Evolutionary conservation across 441 rosid genomes (phyloP).

Genomic region (Mallotus repandus): DNA sequence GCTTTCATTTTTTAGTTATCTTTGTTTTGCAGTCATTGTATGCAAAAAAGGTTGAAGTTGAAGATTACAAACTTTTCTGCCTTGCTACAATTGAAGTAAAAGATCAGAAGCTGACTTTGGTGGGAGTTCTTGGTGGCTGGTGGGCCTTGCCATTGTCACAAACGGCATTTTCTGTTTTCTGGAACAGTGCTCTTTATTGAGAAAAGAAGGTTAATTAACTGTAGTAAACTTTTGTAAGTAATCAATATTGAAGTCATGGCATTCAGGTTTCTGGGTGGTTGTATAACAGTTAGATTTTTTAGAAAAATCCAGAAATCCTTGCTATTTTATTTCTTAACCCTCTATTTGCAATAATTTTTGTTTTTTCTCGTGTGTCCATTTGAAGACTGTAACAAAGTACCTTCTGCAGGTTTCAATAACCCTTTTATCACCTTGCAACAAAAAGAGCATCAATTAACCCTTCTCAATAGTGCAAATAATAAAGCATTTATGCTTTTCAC

Average conservation of each 20-base stretch:
- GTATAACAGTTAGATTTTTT: too few relatives aligned
- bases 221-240: background rate
- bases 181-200: slow-evolving; percentile 21
- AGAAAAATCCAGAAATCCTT: too few relatives aligned
- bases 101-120: slow-evolving; percentile 37
- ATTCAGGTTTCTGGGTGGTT: background rate
- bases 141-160: slow-evolving; percentile 47
- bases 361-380: too few relatives aligned
- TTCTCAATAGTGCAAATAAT: background rate
- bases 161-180: slow-evolving; percentile 23
- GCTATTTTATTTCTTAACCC: too few relatives aligned
- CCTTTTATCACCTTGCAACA: slow-evolving; percentile 3
- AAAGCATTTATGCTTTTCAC: background rate
- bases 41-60: slow-evolving; percentile 57
- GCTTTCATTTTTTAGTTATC: background rate
- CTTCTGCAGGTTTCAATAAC: slow-evolving; percentile 1
- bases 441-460: background rate
- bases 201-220: slow-evolving; percentile 16
- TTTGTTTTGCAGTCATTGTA: slow-evolving; percentile 38
- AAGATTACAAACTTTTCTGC: slow-evolving; percentile 54
- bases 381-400: too few relatives aligned
- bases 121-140: slow-evolving; percentile 63
- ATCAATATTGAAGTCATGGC: background rate
- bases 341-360: background rate
- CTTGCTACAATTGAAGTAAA: slow-evolving; percentile 49